phyloP scores from a whole-genome alignment of 2,329 filamentous ascomycete species.

The Aspergillus texensis region DNA sequence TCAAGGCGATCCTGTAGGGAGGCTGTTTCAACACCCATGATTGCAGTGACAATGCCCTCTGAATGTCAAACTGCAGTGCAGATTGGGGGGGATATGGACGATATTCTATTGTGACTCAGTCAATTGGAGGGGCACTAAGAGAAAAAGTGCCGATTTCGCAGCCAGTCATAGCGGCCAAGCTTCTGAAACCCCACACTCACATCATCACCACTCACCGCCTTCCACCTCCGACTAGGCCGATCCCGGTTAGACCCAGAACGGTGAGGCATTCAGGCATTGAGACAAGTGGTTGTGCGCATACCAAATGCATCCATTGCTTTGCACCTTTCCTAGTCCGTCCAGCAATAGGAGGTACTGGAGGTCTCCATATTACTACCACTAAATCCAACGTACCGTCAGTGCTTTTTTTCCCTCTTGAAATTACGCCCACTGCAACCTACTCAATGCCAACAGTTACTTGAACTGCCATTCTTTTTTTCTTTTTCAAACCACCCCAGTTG shows the following conservation, averaged over 20 bases:
- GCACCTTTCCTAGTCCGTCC: slow-evolving; percentile 5
- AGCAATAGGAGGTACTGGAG: neutral
- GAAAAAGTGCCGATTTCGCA: slow-evolving; percentile 35
- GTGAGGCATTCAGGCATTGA: neutral
- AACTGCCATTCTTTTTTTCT: neutral
- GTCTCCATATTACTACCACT: neutral
- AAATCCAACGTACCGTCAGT: neutral
- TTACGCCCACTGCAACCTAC: neutral
- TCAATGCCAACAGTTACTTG: neutral
- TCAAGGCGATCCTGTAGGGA: slow-evolving; percentile 43
- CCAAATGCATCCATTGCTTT: neutral
- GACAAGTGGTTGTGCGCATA: neutral
- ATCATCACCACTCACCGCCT: slow-evolving; percentile 1
- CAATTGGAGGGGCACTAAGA: slow-evolving; percentile 26
- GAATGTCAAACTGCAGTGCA: slow-evolving; percentile 15
- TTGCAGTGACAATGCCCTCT: slow-evolving; percentile 26
- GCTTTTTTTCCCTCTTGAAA: neutral
- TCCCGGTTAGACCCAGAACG: neutral
- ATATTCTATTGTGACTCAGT: slow-evolving; percentile 10
- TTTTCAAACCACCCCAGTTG: neutral
- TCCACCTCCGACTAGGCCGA: neutral
- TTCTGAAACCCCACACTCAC: slow-evolving; percentile 13
- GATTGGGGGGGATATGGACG: neutral
- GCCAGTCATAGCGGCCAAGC: slow-evolving; percentile 5
- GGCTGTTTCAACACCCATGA: slow-evolving; percentile 37